Percentiles rank a stretch among this genome's conserved stretches.
phyloP scores from a whole-genome alignment of 768 basidiomycete genomes.

The Pleurotus eryngii region DNA sequence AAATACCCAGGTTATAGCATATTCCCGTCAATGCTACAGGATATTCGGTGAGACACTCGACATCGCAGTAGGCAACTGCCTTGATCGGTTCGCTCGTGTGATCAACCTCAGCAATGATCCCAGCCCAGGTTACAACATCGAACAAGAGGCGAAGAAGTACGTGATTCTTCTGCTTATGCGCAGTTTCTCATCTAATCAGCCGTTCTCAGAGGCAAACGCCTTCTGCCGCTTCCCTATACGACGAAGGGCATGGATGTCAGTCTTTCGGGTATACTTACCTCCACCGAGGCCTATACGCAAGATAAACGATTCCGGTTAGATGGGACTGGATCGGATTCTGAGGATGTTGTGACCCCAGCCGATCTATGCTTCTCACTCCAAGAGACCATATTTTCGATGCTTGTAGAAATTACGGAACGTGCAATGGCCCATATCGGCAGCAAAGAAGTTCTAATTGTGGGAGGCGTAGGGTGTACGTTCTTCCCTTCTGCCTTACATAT shows the following conservation, averaged over 20 bases:
- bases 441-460: constrained; percentile 94
- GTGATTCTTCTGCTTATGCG: neutral
- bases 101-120: constrained; percentile 95
- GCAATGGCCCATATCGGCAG: constrained; percentile 99
- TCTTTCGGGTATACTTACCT: constrained; percentile 89
- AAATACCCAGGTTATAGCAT: constrained; percentile 98
- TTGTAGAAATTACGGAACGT: constrained; percentile 97
- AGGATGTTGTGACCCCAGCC: constrained; percentile 85
- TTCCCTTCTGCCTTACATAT: neutral
- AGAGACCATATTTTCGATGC: constrained; percentile 96
- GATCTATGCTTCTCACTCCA: constrained; percentile 97
- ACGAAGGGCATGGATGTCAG: constrained; percentile 99
- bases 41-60: constrained; percentile 99
- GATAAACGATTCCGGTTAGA: constrained; percentile 77
- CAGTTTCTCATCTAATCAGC: no score
- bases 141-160: constrained; percentile 90
- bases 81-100: constrained; percentile 95
- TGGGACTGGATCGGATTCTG: constrained; percentile 30
- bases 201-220: constrained; percentile 66
- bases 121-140: constrained; percentile 95
- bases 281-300: constrained; percentile 80
- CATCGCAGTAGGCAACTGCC: constrained; percentile 98
- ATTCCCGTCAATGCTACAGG: constrained; percentile 94
- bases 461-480: constrained; percentile 96
- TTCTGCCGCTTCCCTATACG: constrained; percentile 85